Base-by-base conservation (phyloP, 2,329 filamentous ascomycete genomes). In the Xylaria sp. region DNA sequence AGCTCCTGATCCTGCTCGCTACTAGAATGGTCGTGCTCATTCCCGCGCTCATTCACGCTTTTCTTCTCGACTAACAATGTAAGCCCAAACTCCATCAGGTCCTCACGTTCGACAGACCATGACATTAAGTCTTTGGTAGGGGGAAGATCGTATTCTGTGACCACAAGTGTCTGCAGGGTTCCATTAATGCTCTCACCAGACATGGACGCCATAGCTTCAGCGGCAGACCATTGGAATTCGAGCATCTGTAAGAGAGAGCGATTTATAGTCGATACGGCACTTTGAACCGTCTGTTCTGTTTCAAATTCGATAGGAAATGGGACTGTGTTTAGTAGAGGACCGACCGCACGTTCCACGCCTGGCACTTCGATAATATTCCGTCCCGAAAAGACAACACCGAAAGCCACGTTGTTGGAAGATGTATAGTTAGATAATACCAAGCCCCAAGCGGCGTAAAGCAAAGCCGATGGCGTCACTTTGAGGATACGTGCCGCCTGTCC, bases 361-460 rank as follows among this genome's bases (percentile, higher is more conserved):
- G 36, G 36, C 9, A 54, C 57, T n/a, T 30, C 17, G 11, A 27
- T 56, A 9, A 59, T 11, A 36, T 61, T 61, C 27, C 64, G 64
- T 45, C 64, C 64, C 27, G 58, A 67, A 47, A 67, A 63, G 7
- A 67, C 59, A 21, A 53, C 64, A 51, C 64, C 64, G 42, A 67
- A 67, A 14, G 59, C 64, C n/a, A 66, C 64, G 14, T 36, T 57
- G 54, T 66, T 57, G 14, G 64, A 66, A 5, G 57, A 66, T 24
- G 48, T 61, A 51, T 66, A 61, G 32, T 61, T 66, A 7, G 64
- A 66, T 39, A 66, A 21, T 9, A 66, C 64, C 14, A 66, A 30
- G 32, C 64, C 64, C 64, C 64, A 66, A 14, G 64, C 64, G 14
- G 42, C 21, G 24, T 66, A 66, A 14, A 66, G 9, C 21, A 66